These are phyloP conservation scores for Magnusiomyces paraingens DNA, from an alignment of 1,139 yeast genomes.

Conservation along the genomic window DNA sequence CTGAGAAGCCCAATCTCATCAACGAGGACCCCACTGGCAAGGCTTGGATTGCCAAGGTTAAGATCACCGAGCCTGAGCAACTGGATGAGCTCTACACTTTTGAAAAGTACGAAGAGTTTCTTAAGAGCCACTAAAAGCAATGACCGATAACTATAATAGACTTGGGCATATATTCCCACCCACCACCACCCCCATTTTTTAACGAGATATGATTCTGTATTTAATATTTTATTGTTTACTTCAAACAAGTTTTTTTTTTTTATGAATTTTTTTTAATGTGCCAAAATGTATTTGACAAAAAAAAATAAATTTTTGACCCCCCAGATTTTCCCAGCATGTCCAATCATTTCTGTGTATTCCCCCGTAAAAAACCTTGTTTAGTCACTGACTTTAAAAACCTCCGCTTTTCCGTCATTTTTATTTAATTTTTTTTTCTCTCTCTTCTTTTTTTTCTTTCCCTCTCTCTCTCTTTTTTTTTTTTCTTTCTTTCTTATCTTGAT, in stretches of 20 bases:
- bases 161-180: not conserved
- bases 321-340: too few relatives aligned
- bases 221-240: too few relatives aligned
- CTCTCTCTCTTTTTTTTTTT: too few relatives aligned
- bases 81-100: conserved; percentile 43
- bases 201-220: too few relatives aligned
- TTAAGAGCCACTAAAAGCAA: conserved; percentile 37
- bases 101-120: conserved; percentile 58
- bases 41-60: conserved; percentile 86
- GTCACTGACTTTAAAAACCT: not conserved
- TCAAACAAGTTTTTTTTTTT: too few relatives aligned
- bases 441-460: too few relatives aligned
- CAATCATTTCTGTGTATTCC: too few relatives aligned
- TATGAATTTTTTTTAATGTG: conserved; percentile 2
- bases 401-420: not conserved
- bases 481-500: too few relatives aligned
- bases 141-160: not conserved
- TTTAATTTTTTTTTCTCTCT: too few relatives aligned
- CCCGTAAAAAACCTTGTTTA: too few relatives aligned
- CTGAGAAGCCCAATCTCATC: conserved; percentile 66
- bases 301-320: not conserved
- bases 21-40: conserved; percentile 88
- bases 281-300: not conserved
- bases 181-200: too few relatives aligned
- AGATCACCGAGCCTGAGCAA: conserved; percentile 41